A percentile compares a stretch with the other conserved stretches of the same genome.
These are phyloP conservation scores for Pythium brassicae DNA, from an alignment of 352 stramenopile genomes.

Conservation along the genomic window DNA sequence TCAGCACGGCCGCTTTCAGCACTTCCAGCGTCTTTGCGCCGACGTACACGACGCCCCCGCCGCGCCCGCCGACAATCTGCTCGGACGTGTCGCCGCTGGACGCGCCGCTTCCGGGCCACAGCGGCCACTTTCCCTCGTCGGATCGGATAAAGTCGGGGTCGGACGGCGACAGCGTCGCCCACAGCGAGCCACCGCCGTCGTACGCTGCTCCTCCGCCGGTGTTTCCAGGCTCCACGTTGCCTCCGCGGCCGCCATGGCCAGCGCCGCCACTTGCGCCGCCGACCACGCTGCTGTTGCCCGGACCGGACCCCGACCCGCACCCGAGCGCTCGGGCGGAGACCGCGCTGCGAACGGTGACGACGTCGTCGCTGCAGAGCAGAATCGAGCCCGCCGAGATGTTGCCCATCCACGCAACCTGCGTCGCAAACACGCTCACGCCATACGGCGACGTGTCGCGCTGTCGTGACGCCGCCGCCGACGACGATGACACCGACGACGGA, in stretches of 20 bases:
- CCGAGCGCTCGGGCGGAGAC: slow-evolving; percentile 41
- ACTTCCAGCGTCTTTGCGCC: slow-evolving; percentile 45
- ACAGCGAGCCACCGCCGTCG: slow-evolving; percentile 19
- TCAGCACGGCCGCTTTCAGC: slow-evolving; percentile 35
- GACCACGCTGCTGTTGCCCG: slow-evolving; percentile 44
- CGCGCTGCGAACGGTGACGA: slow-evolving; percentile 30
- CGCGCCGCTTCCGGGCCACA: slow-evolving; percentile 66
- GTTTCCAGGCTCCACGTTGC: slow-evolving; percentile 53
- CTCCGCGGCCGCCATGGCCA: slow-evolving; percentile 60
- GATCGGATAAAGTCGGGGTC: not conserved
- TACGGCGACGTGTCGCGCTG: slow-evolving; percentile 23
- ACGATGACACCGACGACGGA: not conserved
- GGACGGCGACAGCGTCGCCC: not conserved
- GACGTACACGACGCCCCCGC: slow-evolving; percentile 73
- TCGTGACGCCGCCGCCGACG: not conserved
- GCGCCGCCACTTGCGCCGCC: slow-evolving; percentile 56
- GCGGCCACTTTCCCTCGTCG: slow-evolving; percentile 32
- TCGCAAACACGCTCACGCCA: slow-evolving; percentile 42
- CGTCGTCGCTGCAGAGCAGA: slow-evolving; percentile 43
- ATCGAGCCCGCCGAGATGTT: slow-evolving; percentile 58
- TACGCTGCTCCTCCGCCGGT: slow-evolving; percentile 39
- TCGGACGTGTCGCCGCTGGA: slow-evolving; percentile 42
- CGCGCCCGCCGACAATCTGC: slow-evolving; percentile 53
- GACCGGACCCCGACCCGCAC: slow-evolving; percentile 44
- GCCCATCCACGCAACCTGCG: slow-evolving; percentile 24